Base-by-base conservation (phyloP, 2,329 filamentous ascomycete species). In the Thermochaetoides dissita region DNA sequence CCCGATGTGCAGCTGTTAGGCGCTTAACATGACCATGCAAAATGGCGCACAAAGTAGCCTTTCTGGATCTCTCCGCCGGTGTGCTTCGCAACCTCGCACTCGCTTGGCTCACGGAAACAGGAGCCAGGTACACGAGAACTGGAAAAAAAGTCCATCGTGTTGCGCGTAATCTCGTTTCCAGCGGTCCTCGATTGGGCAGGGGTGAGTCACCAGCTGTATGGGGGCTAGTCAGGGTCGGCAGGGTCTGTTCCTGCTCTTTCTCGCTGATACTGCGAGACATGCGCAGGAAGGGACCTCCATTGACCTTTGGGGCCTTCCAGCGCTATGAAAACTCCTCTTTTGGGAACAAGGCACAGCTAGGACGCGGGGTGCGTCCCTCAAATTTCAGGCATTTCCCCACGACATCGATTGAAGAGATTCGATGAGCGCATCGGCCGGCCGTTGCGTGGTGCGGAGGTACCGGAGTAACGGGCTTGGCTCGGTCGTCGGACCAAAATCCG, bases 401-500 rank as follows among this genome's bases (percentile, higher is more conserved):
- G 36, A 30, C n/a, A 10, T 24, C 7, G 41, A 8, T 10, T 8
- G 35, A 30, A 9, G 11, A 28, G 33, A 29, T 7, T 35, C 12
- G 43, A 34, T 24, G 8, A 10, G 11, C 2, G 3, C n/a, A 6
- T 6, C 8, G 1, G 9, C 30, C 30, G 28, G 10, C 11, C 11
- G 6, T 12, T 7, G 12, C 30, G n/a, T 7, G 12, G 6, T 8
- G 2, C 8, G 31, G 8, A 46, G 34, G 48, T 49, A 46, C 36
- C 41, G 30, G 40, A 42, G 40, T 51, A 47, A 44, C 47, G 37
- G 35, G 34, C 30, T 3, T 10, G 1, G 10, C 43, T 55, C 54
- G 54, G 54, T 36, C 9, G 46, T 52, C 54, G 53, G 54, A 41
- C 33, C 44, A 53, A 54, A 55, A 37, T 49, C 49, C 38, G 31